Conservation (phyloP, 2,329 filamentous ascomycete species). For the Chaetomium olivaceum region DNA sequence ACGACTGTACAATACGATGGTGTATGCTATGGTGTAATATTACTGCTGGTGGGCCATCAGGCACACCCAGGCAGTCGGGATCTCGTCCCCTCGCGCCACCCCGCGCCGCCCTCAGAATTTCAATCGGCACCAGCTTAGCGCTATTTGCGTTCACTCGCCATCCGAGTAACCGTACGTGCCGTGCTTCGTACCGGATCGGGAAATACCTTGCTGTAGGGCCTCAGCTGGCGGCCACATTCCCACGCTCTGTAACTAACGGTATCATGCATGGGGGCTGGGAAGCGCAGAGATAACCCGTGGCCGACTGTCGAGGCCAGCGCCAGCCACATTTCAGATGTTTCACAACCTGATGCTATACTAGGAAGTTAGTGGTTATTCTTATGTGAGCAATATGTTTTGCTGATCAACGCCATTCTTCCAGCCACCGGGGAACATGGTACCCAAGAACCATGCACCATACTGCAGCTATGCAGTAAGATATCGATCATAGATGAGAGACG, state of each 20-base stretch:
- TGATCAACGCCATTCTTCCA: neutral
- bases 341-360: neutral
- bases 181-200: neutral
- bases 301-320: neutral
- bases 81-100: neutral
- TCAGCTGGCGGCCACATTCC: neutral
- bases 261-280: neutral
- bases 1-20: neutral
- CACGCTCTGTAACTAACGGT: neutral
- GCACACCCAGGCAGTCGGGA: neutral
- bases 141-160: neutral
- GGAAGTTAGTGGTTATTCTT: neutral
- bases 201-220: neutral
- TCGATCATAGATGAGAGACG: no score
- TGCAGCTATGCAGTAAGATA: no score
- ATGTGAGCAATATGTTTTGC: neutral
- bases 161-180: neutral
- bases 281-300: neutral
- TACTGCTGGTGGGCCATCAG: neutral
- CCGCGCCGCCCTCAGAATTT: neutral
- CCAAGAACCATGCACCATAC: no score
- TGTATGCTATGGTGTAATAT: neutral
- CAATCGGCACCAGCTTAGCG: neutral
- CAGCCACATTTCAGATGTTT: constrained; percentile 2
- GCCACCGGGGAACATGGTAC: no score